Conservation (phyloP, 2,329 filamentous ascomycete species). For the Rutstroemia sp. region DNA sequence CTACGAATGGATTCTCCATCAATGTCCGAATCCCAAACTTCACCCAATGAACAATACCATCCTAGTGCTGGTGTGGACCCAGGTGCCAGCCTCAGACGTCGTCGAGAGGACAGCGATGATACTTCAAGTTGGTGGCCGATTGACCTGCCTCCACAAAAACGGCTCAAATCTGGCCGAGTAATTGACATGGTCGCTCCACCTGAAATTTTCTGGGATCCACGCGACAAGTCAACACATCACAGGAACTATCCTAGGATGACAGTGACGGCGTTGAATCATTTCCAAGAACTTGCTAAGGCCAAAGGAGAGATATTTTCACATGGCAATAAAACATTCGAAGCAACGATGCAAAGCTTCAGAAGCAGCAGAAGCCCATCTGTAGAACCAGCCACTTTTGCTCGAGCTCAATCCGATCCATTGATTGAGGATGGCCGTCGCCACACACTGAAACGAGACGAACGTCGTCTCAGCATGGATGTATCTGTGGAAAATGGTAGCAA, state of each 20-base stretch:
- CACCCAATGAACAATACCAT: conserved; percentile 3
- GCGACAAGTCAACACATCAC: conserved; percentile 50
- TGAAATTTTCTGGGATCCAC: conserved; percentile 48
- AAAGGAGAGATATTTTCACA: conserved; percentile 47
- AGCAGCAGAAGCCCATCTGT: conserved; percentile 21
- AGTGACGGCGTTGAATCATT: conserved; percentile 49
- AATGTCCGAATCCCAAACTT: conserved; percentile 14
- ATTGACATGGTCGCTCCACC: conserved; percentile 52
- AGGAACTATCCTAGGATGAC: conserved; percentile 58
- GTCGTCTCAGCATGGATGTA: conserved; percentile 16
- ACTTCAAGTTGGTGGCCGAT: conserved; percentile 18
- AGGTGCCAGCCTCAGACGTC: conserved; percentile 25
- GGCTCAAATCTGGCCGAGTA: conserved; percentile 45
- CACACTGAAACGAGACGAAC: conserved; percentile 26
- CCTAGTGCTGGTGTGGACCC: not conserved
- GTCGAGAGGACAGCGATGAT: conserved; percentile 22
- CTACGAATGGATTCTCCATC: conserved; percentile 29
- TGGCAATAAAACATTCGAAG: conserved; percentile 39
- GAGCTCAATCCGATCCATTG: conserved; percentile 23
- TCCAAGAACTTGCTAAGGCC: conserved; percentile 42
- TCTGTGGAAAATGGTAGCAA: conserved; percentile 7
- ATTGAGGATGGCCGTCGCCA: conserved; percentile 20
- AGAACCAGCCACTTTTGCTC: conserved; percentile 15
- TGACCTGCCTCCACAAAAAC: conserved; percentile 38
- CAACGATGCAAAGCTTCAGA: conserved; percentile 25